phyloP scores from a whole-genome alignment of 2,329 filamentous ascomycete genomes.

The Alternaria sp. region DNA sequence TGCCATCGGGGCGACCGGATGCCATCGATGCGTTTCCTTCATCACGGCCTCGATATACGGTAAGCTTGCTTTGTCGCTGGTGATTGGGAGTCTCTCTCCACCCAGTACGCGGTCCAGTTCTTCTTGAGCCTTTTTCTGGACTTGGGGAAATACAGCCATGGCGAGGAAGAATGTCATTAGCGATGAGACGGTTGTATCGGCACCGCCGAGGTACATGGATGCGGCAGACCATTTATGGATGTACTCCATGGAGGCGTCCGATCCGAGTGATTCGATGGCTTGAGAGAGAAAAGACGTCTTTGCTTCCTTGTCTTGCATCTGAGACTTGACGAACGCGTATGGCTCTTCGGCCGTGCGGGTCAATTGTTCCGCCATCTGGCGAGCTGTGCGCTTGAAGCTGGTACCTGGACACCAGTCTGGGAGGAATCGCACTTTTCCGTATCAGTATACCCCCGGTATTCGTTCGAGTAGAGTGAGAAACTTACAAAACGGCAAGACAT shows the following conservation, averaged over 20 bases:
- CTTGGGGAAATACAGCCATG: constrained; percentile 59
- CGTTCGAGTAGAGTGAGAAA: neutral
- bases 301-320: constrained; percentile 46
- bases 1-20: constrained; percentile 42
- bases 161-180: constrained; percentile 59
- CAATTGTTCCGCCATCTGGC: constrained; percentile 46
- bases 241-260: constrained; percentile 43
- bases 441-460: neutral
- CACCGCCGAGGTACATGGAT: constrained; percentile 57
- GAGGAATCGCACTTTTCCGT: constrained; percentile 46
- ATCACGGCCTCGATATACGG: constrained; percentile 47
- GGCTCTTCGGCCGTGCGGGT: constrained; percentile 49
- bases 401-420: constrained; percentile 60
- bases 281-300: constrained; percentile 53
- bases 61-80: constrained; percentile 57
- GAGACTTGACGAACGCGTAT: constrained; percentile 55
- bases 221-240: constrained; percentile 55
- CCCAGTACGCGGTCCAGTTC: constrained; percentile 61
- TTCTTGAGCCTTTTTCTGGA: constrained; percentile 58
- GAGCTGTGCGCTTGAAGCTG: constrained; percentile 55
- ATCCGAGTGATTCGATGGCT: constrained; percentile 45
- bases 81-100: constrained; percentile 55
- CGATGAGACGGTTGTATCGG: constrained; percentile 55
- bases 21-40: constrained; percentile 57
- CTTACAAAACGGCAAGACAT: constrained; percentile 56